Percentiles rank a stretch among this genome's conserved stretches.
phyloP scores from a whole-genome alignment of 257 asterid genomes.

The Nemophila menziesii region DNA sequence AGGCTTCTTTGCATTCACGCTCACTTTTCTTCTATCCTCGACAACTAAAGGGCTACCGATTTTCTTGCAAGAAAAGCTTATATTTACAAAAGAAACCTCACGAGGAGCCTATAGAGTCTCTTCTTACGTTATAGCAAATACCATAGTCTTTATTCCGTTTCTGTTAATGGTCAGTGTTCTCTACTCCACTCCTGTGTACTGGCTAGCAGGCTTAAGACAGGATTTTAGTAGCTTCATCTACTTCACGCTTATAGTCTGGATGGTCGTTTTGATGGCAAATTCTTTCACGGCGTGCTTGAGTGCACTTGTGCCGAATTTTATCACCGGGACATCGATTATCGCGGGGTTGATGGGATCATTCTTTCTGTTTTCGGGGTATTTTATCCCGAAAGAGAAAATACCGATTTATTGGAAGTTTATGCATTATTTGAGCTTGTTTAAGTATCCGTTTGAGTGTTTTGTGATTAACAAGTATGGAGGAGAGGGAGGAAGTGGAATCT shows the following conservation, averaged over 20 bases:
- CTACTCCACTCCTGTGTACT: conserved; percentile 54
- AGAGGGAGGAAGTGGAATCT: conserved; percentile 34
- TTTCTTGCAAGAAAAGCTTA: conserved; percentile 61
- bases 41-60: conserved; percentile 77
- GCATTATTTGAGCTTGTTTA: conserved; percentile 81
- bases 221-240: conserved; percentile 52
- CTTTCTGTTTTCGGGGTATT: conserved; percentile 84
- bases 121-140: conserved; percentile 63
- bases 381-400: conserved; percentile 42
- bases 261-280: conserved; percentile 66
- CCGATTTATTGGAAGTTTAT: conserved; percentile 72
- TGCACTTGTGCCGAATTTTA: conserved; percentile 77
- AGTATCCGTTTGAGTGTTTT: conserved; percentile 77
- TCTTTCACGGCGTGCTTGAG: conserved; percentile 79
- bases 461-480: conserved; percentile 80
- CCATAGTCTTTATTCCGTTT: conserved; percentile 61
- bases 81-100: conserved; percentile 53
- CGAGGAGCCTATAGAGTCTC: conserved; percentile 74
- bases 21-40: conserved; percentile 66
- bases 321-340: conserved; percentile 71
- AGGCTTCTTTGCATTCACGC: conserved; percentile 74
- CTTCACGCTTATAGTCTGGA: conserved; percentile 56
- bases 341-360: conserved; percentile 90
- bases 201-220: conserved; percentile 66
- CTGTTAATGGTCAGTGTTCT: conserved; percentile 47